These are phyloP conservation scores for Rauvolfia tetraphylla DNA, from an alignment of 257 asterid genomes.

Conservation along the genomic window DNA sequence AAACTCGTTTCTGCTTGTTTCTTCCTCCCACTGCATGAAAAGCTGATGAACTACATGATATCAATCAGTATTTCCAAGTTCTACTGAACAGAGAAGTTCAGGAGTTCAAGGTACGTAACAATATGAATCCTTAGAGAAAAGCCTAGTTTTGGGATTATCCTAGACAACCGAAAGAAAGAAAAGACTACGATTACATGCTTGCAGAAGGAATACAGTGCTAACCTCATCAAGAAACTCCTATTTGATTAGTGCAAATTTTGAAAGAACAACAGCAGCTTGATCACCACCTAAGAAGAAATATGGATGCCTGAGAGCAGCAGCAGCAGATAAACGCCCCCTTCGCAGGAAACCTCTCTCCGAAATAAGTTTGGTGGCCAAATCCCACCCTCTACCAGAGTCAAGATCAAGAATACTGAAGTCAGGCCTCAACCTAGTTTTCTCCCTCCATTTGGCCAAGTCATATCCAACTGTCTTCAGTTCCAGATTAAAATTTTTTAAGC, in stretches of 20 bases:
- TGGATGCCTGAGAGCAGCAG: constrained; percentile 93
- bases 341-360: constrained; percentile 60
- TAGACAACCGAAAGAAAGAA: background rate
- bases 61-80: background rate
- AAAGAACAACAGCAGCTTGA: constrained; percentile 86
- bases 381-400: constrained; percentile 98
- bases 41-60: background rate
- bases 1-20: background rate
- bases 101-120: background rate
- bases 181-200: background rate
- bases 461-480: constrained; percentile 75
- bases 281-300: constrained; percentile 90
- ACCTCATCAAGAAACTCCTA: constrained; percentile 25
- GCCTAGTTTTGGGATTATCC: background rate
- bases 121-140: background rate
- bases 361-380: constrained; percentile 78
- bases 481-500: constrained; percentile 68
- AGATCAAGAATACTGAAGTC: constrained; percentile 81
- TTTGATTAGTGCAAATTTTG: constrained; percentile 57
- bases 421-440: constrained; percentile 60
- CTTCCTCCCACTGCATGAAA: background rate
- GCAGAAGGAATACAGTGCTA: constrained; percentile 1
- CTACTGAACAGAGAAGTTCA: background rate
- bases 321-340: constrained; percentile 74
- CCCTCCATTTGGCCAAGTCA: constrained; percentile 87